Evolutionary conservation across 805 yeast species (phyloP).

Genomic region (Lipomyces oligophaga): DNA sequence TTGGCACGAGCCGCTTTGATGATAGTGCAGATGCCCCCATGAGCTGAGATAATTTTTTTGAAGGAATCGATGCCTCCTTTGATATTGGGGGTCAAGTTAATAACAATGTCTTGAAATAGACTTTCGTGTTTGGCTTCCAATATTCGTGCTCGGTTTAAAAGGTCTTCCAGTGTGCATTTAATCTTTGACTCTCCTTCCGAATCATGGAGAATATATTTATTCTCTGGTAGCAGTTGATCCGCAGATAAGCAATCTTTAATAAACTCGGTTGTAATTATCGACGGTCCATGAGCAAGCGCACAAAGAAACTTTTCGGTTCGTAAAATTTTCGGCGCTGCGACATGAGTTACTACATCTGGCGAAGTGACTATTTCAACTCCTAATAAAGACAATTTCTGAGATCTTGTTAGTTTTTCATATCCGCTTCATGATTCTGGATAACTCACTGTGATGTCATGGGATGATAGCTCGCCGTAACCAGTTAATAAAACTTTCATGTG

Average conservation of each 20-base stretch:
- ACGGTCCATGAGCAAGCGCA: constrained; percentile 52
- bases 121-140: constrained; percentile 18
- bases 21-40: constrained; percentile 47
- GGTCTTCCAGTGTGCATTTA: constrained; percentile 25
- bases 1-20: constrained; percentile 33
- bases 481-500: constrained; percentile 23
- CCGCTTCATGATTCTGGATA: background rate
- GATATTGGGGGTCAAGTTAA: constrained; percentile 55
- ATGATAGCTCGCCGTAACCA: constrained; percentile 23
- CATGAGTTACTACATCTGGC: constrained; percentile 41
- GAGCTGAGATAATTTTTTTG: constrained; percentile 54
- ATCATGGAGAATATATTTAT: constrained; percentile 31
- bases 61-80: constrained; percentile 60
- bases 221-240: constrained; percentile 24
- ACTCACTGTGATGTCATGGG: constrained; percentile 11
- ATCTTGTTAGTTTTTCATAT: too few species aligned
- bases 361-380: constrained; percentile 54
- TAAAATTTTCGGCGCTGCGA: constrained; percentile 74
- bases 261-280: constrained; percentile 33
- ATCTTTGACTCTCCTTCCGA: constrained; percentile 37
- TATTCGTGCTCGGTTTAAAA: constrained; percentile 28
- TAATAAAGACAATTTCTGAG: constrained; percentile 39
- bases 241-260: constrained; percentile 20
- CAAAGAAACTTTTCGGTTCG: constrained; percentile 84
- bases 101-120: constrained; percentile 48